Percentiles rank a stretch among this genome's conserved stretches.
Evolutionary conservation across 2,329 filamentous ascomycete genomes (phyloP).

Genomic region (Mycosphaerella sp.): DNA sequence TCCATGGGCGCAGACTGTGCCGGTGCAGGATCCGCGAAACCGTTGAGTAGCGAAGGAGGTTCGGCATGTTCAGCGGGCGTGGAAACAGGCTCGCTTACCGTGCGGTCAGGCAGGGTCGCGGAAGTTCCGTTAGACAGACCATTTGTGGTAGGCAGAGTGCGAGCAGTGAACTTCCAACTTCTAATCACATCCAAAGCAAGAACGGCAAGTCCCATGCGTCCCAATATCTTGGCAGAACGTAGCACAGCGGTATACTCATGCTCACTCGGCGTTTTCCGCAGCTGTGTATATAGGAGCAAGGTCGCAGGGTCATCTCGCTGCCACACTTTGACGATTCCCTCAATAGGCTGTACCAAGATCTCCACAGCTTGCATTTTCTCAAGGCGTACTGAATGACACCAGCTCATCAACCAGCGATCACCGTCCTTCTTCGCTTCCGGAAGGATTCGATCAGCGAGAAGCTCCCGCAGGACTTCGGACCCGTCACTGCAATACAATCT

Average conservation of each 20-base stretch:
- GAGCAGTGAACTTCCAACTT: conserved; percentile 68
- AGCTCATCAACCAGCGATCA: conserved; percentile 89
- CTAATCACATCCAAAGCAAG: conserved; percentile 78
- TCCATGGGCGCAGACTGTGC: conserved; percentile 12
- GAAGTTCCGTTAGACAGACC: conserved; percentile 10
- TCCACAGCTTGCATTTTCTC: conserved; percentile 77
- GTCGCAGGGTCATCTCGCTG: conserved; percentile 84
- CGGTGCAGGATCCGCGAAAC: conserved; percentile 18
- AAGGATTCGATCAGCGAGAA: conserved; percentile 75
- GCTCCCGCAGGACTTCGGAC: conserved; percentile 62
- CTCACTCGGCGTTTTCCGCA: conserved; percentile 62
- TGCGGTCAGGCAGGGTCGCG: conserved; percentile 24
- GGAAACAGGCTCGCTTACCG: conserved; percentile 4
- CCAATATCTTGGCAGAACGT: conserved; percentile 60
- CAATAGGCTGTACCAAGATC: conserved; percentile 63
- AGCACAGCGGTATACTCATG: conserved; percentile 56
- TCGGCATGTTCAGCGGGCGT: conserved; percentile 4
- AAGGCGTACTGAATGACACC: conserved; percentile 89
- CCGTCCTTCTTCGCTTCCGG: conserved; percentile 70
- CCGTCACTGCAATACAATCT: conserved; percentile 83
- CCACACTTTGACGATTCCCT: conserved; percentile 57
- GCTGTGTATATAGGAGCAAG: conserved; percentile 77
- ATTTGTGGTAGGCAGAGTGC: conserved; percentile 12
- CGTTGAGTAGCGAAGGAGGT: conserved; percentile 21
- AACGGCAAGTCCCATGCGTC: conserved; percentile 63